Conservation (phyloP, 495 filamentous ascomycete genomes). For the Penicillium bialowiezense region DNA sequence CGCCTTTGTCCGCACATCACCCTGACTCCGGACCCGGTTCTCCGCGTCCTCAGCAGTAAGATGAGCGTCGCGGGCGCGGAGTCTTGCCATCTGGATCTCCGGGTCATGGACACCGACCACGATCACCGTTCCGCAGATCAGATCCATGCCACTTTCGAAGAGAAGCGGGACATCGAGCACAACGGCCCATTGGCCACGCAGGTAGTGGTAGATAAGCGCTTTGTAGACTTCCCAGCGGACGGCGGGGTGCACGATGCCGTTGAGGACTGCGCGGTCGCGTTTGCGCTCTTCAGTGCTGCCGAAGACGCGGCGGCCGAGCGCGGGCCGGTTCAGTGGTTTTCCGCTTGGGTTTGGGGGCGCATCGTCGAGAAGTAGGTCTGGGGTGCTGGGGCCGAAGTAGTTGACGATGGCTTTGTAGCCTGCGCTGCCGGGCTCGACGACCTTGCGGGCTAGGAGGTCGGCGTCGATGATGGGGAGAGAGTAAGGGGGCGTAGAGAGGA, state of each 20-base stretch:
- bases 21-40: slow-evolving; percentile 80
- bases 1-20: slow-evolving; percentile 79
- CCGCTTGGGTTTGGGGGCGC: slow-evolving; percentile 46
- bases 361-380: slow-evolving; percentile 68
- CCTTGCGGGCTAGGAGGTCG: slow-evolving; percentile 83
- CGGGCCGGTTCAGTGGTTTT: slow-evolving; percentile 77
- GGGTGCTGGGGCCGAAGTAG: slow-evolving; percentile 76
- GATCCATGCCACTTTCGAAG: slow-evolving; percentile 81
- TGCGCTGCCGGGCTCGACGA: slow-evolving; percentile 83
- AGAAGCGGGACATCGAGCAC: slow-evolving; percentile 92
- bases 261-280: slow-evolving; percentile 69
- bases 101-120: slow-evolving; percentile 80
- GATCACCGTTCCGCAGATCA: slow-evolving; percentile 74
- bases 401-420: slow-evolving; percentile 77
- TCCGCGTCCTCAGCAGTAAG: slow-evolving; percentile 75
- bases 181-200: slow-evolving; percentile 75
- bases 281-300: slow-evolving; percentile 62
- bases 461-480: slow-evolving; percentile 92
- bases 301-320: slow-evolving; percentile 81
- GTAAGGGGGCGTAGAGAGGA: slow-evolving; percentile 78
- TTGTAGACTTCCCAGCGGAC: slow-evolving; percentile 76
- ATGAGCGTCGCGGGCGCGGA: slow-evolving; percentile 68
- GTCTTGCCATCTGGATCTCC: slow-evolving; percentile 71
- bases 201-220: slow-evolving; percentile 59
- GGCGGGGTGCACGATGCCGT: slow-evolving; percentile 88